phyloP scores from a whole-genome alignment of 164 flowering plant species.

The Akebia trifoliata region DNA sequence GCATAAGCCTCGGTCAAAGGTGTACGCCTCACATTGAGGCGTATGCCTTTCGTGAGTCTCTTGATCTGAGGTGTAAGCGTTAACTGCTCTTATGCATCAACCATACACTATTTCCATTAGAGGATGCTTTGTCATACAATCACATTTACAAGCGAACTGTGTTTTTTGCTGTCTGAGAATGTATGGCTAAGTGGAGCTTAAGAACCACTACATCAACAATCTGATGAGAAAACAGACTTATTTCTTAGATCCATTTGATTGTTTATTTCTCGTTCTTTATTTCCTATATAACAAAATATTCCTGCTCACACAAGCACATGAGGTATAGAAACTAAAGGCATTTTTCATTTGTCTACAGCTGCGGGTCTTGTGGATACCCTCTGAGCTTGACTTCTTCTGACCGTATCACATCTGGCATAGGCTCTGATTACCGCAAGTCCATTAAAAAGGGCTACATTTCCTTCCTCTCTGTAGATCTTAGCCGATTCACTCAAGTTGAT shows the following conservation, averaged over 20 bases:
- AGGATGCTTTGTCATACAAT: too few species aligned
- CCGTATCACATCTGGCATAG: slow-evolving; percentile 38
- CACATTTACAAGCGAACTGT: too few species aligned
- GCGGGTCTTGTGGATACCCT: slow-evolving; percentile 64
- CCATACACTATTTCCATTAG: too few species aligned
- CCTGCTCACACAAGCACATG: not conserved
- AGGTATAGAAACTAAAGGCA: not conserved
- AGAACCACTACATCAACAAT: too few species aligned
- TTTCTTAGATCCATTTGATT: not conserved
- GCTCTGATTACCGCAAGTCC: slow-evolving; percentile 46
- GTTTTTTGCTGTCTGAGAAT: too few species aligned
- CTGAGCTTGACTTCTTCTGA: slow-evolving; percentile 50
- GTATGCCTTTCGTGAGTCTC: too few species aligned
- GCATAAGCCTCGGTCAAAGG: too few species aligned
- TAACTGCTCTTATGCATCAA: too few species aligned
- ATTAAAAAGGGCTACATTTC: slow-evolving; percentile 52
- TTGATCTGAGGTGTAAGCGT: too few species aligned
- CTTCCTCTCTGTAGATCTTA: slow-evolving; percentile 47
- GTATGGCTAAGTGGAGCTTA: too few species aligned
- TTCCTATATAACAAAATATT: not conserved
- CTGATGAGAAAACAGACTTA: too few species aligned
- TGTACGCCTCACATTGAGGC: too few species aligned
- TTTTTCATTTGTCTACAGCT: slow-evolving; percentile 32
- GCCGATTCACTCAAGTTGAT: slow-evolving; percentile 64
- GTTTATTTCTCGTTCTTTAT: not conserved